Evolutionary conservation across 2,329 filamentous ascomycete species (phyloP).

Genomic region (Blumeriella jaapii): DNA sequence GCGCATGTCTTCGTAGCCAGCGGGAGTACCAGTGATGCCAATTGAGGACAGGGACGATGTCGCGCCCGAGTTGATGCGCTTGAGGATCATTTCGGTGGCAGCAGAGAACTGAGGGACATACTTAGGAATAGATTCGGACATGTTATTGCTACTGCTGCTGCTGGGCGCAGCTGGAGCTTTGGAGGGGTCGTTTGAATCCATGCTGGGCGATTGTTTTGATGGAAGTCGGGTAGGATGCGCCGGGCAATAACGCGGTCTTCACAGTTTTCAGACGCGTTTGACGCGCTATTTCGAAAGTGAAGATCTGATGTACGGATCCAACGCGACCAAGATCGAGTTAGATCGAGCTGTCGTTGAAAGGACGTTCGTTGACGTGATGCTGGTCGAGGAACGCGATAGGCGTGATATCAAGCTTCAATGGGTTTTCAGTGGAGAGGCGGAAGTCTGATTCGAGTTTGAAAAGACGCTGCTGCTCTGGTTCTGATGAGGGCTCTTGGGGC

Average conservation of each 20-base stretch:
- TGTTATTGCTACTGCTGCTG: slow-evolving; percentile 10
- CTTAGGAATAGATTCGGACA: slow-evolving; percentile 22
- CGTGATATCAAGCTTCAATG: slow-evolving; percentile 8
- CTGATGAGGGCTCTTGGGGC: too few relatives aligned
- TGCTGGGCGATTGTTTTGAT: slow-evolving; percentile 7
- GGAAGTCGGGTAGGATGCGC: slow-evolving; percentile 14
- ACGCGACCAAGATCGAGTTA: slow-evolving; percentile 12
- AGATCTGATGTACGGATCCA: slow-evolving; percentile 5
- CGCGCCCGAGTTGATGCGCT: slow-evolving; percentile 25
- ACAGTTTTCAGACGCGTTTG: slow-evolving; percentile 3
- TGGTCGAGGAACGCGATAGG: slow-evolving; percentile 1
- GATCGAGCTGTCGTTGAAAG: slow-evolving; percentile 9
- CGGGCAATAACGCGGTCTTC: slow-evolving; percentile 9
- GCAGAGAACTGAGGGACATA: slow-evolving; percentile 28
- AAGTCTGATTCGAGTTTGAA: too few relatives aligned
- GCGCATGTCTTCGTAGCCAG: slow-evolving; percentile 28
- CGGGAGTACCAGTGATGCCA: slow-evolving; percentile 22
- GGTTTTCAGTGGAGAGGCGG: too few relatives aligned
- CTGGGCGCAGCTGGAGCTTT: slow-evolving; percentile 14
- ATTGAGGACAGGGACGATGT: slow-evolving; percentile 19
- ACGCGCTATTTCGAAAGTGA: not conserved
- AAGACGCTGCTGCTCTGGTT: too few relatives aligned
- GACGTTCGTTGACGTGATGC: not conserved
- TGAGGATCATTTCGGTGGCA: slow-evolving; percentile 28
- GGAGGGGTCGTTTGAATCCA: slow-evolving; percentile 21